phyloP scores from a whole-genome alignment of 768 basidiomycete species.

The Boletus edulis region DNA sequence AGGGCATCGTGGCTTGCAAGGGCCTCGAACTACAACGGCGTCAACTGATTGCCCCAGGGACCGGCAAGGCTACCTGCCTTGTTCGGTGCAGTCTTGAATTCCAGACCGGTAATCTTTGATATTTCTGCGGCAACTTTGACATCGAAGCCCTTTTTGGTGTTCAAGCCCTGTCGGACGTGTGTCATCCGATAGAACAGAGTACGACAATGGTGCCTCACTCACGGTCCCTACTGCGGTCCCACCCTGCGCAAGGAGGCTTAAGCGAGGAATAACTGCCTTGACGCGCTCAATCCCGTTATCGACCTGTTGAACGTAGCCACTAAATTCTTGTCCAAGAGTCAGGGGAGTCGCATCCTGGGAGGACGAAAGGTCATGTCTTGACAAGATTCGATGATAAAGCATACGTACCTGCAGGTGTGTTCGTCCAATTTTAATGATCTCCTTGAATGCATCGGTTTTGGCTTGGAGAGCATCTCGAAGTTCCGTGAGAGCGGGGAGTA shows the following conservation, averaged over 20 bases:
- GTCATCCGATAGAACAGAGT: conserved; percentile 4
- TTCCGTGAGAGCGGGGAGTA: conserved; percentile 84
- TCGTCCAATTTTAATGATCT: conserved; percentile 98
- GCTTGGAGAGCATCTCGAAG: conserved; percentile 80
- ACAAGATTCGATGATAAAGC: neutral
- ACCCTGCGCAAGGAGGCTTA: conserved; percentile 92
- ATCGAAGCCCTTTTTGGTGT: conserved; percentile 97
- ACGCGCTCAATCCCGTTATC: conserved; percentile 87
- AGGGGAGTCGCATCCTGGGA: conserved; percentile 92
- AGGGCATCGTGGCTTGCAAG: conserved; percentile 98
- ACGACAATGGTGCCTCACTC: conserved; percentile 25
- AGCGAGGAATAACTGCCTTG: conserved; percentile 75
- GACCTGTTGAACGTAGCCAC: conserved; percentile 95
- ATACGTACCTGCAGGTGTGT: conserved; percentile 80
- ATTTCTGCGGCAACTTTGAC: conserved; percentile 91
- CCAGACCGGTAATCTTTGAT: conserved; percentile 83
- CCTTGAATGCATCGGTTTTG: conserved; percentile 80
- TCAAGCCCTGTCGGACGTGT: conserved; percentile 67
- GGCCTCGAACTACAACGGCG: conserved; percentile 78
- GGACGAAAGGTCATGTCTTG: neutral
- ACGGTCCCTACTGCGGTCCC: conserved; percentile 99
- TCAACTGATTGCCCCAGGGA: conserved; percentile 4
- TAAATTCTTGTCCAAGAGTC: conserved; percentile 98
- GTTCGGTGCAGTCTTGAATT: conserved; percentile 97
- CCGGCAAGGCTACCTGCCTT: conserved; percentile 54